These are phyloP conservation scores for Margaritispora aquatica DNA, from an alignment of 495 filamentous ascomycete genomes.

Conservation along the genomic window DNA sequence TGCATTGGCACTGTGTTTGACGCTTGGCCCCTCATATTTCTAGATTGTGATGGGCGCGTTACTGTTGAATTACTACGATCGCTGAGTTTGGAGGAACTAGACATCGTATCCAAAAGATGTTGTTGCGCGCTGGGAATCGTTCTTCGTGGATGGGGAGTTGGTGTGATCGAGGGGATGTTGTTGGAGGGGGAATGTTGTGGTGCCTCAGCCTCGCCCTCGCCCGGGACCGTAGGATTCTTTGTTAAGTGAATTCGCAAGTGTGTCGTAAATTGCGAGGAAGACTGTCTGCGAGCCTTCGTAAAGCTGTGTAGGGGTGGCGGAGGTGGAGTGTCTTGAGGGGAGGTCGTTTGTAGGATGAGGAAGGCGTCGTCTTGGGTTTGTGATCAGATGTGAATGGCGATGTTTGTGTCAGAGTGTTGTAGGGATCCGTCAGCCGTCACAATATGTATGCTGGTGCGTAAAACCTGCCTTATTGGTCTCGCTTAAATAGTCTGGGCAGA, in stretches of 20 bases:
- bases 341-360: no score
- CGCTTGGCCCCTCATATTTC: conserved; percentile 18
- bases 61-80: no score
- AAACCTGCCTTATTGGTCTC: conserved; percentile 6
- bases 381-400: conserved; percentile 21
- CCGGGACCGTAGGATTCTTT: background rate
- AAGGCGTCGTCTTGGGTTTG: conserved; percentile 8
- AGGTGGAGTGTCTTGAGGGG: no score
- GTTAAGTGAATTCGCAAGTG: background rate
- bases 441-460: no score
- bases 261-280: no score
- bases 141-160: background rate
- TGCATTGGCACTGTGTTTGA: conserved; percentile 15
- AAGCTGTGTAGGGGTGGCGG: no score
- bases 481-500: conserved; percentile 2
- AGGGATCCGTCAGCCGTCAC: no score
- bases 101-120: background rate
- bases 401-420: no score
- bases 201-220: conserved; percentile 3
- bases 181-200: background rate
- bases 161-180: background rate
- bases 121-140: background rate
- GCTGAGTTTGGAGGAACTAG: background rate
- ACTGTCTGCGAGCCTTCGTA: no score
- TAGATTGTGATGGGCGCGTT: background rate